These are phyloP conservation scores for Populus alba DNA, from an alignment of 345 rosid species.

Conservation along the genomic window DNA sequence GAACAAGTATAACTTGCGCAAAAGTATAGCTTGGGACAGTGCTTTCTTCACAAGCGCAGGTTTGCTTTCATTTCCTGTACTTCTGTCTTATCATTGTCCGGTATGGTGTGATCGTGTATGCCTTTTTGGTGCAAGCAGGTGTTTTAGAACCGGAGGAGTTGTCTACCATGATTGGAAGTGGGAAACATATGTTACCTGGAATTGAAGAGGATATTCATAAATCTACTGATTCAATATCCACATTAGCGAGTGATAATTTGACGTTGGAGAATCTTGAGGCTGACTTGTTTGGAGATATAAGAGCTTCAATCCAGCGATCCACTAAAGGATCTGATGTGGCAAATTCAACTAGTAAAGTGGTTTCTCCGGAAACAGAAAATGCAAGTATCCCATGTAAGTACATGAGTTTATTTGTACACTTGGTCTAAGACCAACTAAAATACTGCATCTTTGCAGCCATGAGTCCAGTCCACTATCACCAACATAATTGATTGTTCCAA, in stretches of 20 bases:
- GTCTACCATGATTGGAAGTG: conserved; percentile 58
- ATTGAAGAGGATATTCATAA: conserved; percentile 65
- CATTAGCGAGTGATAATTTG: conserved; percentile 64
- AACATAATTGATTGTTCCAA: not conserved
- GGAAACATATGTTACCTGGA: conserved; percentile 42
- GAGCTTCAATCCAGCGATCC: conserved; percentile 77
- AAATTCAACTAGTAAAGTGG: conserved; percentile 33
- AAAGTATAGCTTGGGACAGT: conserved; percentile 93
- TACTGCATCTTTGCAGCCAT: not conserved
- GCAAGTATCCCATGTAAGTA: conserved; percentile 47
- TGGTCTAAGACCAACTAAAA: not conserved
- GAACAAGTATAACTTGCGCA: conserved; percentile 64
- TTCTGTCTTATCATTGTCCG: not conserved
- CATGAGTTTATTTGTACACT: not conserved
- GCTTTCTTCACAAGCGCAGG: conserved; percentile 97
- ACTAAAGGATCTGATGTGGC: conserved; percentile 26
- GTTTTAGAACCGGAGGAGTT: conserved; percentile 85
- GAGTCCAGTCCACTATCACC: not conserved
- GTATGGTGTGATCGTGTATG: not conserved
- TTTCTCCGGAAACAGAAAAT: conserved; percentile 25
- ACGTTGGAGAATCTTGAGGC: conserved; percentile 42
- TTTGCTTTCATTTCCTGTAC: conserved; percentile 7
- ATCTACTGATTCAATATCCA: conserved; percentile 78
- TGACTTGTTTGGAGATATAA: conserved; percentile 66
- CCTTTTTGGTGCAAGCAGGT: conserved; percentile 39